Percentiles rank a stretch among this genome's conserved stretches.
Evolutionary conservation across 805 yeast genomes (phyloP).

Genomic region (Yarrowia sp.): DNA sequence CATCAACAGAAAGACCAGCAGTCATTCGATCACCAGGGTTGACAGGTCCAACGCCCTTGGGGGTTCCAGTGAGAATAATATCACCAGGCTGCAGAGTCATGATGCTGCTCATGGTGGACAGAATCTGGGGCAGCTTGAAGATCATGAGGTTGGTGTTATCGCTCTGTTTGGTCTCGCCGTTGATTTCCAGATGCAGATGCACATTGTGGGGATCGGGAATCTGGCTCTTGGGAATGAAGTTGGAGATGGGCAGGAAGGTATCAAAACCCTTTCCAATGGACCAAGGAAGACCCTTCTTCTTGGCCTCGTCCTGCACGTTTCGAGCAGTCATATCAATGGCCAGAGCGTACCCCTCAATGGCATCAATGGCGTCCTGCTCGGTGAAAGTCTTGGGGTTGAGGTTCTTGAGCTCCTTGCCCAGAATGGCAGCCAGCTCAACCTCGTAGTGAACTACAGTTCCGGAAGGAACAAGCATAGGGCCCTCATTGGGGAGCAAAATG

Average conservation of each 20-base stretch:
- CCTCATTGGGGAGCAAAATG: slow-evolving; percentile 59
- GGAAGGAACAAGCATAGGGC: slow-evolving; percentile 78
- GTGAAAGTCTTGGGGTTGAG: slow-evolving; percentile 54
- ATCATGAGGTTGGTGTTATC: slow-evolving; percentile 82
- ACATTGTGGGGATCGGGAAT: slow-evolving; percentile 75
- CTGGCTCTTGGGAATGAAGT: slow-evolving; percentile 58
- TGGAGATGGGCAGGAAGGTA: slow-evolving; percentile 86
- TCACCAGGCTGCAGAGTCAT: slow-evolving; percentile 93
- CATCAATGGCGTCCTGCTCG: slow-evolving; percentile 64
- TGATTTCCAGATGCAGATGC: slow-evolving; percentile 59
- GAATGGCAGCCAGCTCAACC: slow-evolving; percentile 79
- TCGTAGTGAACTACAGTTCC: slow-evolving; percentile 87
- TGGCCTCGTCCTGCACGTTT: slow-evolving; percentile 92
- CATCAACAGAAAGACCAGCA: slow-evolving; percentile 60
- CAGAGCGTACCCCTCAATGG: slow-evolving; percentile 82
- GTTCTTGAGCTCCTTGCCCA: slow-evolving; percentile 62
- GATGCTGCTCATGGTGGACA: slow-evolving; percentile 76
- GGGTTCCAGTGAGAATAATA: slow-evolving; percentile 90
- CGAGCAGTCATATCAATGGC: slow-evolving; percentile 95
- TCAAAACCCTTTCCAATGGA: slow-evolving; percentile 94
- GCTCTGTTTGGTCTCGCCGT: slow-evolving; percentile 62
- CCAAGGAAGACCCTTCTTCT: slow-evolving; percentile 95
- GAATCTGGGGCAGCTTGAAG: slow-evolving; percentile 76
- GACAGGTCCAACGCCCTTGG: slow-evolving; percentile 91
- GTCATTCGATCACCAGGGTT: slow-evolving; percentile 72